phyloP scores from a whole-genome alignment of 495 filamentous ascomycete species.

The Hypomontagnella submonticulosa region DNA sequence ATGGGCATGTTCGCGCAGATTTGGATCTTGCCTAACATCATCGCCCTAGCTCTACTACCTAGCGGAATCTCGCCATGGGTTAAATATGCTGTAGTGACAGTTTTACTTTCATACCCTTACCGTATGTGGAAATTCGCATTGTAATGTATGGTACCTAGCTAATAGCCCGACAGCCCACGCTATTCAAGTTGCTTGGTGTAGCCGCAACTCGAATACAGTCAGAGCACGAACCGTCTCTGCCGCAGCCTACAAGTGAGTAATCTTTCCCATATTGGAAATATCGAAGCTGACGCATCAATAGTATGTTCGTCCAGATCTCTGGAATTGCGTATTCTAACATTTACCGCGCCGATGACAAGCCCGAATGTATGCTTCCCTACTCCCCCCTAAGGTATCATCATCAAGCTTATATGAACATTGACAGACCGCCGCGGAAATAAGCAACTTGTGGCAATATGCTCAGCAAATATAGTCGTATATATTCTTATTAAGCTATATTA shows the following conservation, averaged over 20 bases:
- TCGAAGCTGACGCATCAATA: constrained; percentile 35
- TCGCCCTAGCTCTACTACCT: constrained; percentile 60
- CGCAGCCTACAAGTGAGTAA: constrained; percentile 32
- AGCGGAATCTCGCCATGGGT: constrained; percentile 54
- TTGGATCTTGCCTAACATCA: constrained; percentile 64
- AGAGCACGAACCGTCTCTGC: constrained; percentile 64
- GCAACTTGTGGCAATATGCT: constrained; percentile 66
- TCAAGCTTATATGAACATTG: constrained; percentile 61
- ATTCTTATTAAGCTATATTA: constrained; percentile 69
- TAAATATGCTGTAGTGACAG: constrained; percentile 58
- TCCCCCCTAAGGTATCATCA: not conserved
- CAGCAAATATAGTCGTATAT: constrained; percentile 67
- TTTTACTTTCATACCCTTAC: constrained; percentile 55
- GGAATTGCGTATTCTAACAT: constrained; percentile 72
- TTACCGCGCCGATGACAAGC: constrained; percentile 68
- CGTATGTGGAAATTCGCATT: constrained; percentile 41
- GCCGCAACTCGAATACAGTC: constrained; percentile 69
- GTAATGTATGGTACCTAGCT: constrained; percentile 51
- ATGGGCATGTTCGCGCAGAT: constrained; percentile 62
- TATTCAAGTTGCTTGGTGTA: constrained; percentile 67
- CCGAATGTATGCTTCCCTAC: constrained; percentile 14
- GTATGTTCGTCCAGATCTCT: constrained; percentile 74
- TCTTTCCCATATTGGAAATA: not conserved
- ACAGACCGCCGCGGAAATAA: constrained; percentile 69
- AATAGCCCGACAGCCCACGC: constrained; percentile 47